phyloP scores from a whole-genome alignment of 176 grass and related monocot species.

The Aegilops speltoides region DNA sequence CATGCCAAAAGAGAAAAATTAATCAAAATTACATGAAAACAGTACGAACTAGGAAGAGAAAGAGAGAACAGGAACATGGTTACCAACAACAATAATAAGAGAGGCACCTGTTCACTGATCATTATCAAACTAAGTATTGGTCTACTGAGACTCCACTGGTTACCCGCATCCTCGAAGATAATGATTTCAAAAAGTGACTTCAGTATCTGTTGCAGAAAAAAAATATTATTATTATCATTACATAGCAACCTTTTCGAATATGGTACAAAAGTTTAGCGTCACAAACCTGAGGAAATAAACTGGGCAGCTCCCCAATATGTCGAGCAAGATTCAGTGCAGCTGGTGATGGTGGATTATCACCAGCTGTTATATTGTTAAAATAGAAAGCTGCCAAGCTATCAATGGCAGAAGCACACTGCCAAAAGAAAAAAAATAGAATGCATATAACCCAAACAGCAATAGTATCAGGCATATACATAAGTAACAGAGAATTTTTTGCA shows the following conservation, averaged over 20 bases:
- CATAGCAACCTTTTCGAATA: constrained; percentile 13
- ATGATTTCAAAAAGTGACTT: constrained; percentile 98
- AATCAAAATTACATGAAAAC: constrained; percentile 16
- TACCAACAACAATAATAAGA: neutral
- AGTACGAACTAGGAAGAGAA: neutral
- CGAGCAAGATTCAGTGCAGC: constrained; percentile 83
- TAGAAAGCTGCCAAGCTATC: constrained; percentile 95
- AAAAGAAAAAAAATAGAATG: constrained; percentile 35
- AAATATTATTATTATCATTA: constrained; percentile 26
- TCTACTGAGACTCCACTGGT: constrained; percentile 99
- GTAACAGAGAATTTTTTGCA: neutral
- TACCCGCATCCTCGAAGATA: constrained; percentile 95
- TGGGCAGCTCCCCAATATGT: constrained; percentile 80
- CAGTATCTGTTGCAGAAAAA: constrained; percentile 61
- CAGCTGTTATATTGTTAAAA: constrained; percentile 85
- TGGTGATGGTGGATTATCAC: constrained; percentile 78
- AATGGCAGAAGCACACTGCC: constrained; percentile 90
- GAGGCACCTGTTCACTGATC: constrained; percentile 93
- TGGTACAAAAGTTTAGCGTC: neutral
- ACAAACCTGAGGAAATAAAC: constrained; percentile 96
- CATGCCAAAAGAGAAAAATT: constrained; percentile 24
- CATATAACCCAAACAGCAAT: constrained; percentile 8
- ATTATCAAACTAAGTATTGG: constrained; percentile 98
- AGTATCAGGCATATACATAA: too few species aligned
- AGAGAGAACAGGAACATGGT: neutral